Conservation (phyloP, 1,139 yeast species). For the Chernovozyma sophiae-reginae region DNA sequence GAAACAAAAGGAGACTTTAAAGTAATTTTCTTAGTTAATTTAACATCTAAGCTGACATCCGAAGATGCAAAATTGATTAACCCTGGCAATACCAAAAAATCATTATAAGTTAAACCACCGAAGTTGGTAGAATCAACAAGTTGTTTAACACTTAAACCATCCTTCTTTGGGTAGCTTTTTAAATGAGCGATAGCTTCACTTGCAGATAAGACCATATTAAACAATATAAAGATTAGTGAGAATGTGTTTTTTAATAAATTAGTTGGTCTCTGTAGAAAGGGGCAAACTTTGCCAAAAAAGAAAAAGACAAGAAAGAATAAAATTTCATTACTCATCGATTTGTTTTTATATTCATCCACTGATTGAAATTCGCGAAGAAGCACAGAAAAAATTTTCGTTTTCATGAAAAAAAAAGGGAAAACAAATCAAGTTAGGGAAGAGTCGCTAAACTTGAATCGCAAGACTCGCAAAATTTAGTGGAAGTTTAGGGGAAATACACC, state of each 20-base stretch:
- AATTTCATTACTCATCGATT: background rate
- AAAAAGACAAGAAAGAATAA: conserved; percentile 13
- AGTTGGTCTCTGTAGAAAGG: conserved; percentile 15
- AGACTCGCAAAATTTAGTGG: too few species aligned
- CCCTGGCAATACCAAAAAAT: conserved; percentile 92
- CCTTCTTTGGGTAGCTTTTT: conserved; percentile 62
- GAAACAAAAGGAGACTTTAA: conserved; percentile 94
- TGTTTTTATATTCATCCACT: conserved; percentile 9
- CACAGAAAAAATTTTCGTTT: too few species aligned
- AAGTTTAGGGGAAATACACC: too few species aligned
- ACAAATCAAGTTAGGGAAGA: too few species aligned
- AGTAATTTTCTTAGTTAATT: conserved; percentile 84
- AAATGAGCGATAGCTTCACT: conserved; percentile 67
- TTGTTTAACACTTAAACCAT: conserved; percentile 80
- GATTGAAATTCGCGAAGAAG: too few species aligned
- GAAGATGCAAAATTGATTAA: conserved; percentile 86
- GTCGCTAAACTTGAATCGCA: too few species aligned
- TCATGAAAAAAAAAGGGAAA: too few species aligned
- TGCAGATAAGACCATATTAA: conserved; percentile 15
- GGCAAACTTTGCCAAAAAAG: conserved; percentile 46
- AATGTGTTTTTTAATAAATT: background rate
- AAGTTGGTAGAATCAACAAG: conserved; percentile 85
- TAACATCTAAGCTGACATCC: conserved; percentile 72
- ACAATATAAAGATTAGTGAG: background rate
- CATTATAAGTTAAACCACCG: conserved; percentile 98